Conservation (phyloP, 2,329 filamentous ascomycete genomes). For the Microcyclospora pomicola region DNA sequence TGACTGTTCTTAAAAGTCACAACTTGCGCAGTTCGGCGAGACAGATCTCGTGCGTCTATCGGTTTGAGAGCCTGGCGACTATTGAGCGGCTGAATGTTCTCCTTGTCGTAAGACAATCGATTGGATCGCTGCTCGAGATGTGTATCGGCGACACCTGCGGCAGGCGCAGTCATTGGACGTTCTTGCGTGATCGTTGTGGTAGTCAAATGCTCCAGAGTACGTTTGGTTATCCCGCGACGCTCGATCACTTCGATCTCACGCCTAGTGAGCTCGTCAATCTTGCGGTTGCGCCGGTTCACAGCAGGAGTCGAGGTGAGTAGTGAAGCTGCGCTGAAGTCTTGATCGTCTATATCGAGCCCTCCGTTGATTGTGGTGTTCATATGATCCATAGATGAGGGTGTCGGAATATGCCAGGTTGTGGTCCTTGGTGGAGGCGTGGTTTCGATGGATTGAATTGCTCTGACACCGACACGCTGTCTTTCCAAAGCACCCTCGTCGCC, state of each 20-base stretch:
- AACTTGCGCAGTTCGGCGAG: conserved; percentile 17
- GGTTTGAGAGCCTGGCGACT: conserved; percentile 17
- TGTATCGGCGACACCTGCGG: neutral
- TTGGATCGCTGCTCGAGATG: conserved; percentile 10
- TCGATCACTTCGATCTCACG: conserved; percentile 28
- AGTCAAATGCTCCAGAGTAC: conserved; percentile 2
- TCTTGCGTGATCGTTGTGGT: neutral
- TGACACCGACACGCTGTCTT: neutral
- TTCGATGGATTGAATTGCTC: conserved; percentile 25
- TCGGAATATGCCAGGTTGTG: conserved; percentile 1
- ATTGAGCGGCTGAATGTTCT: conserved; percentile 14
- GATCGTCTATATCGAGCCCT: conserved; percentile 20
- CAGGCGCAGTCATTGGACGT: conserved; percentile 1
- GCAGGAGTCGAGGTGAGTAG: conserved; percentile 36
- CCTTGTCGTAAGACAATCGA: conserved; percentile 13
- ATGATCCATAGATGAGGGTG: conserved; percentile 13
- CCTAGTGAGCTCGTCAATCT: conserved; percentile 30
- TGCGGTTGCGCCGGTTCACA: conserved; percentile 18
- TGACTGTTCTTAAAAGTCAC: conserved; percentile 11
- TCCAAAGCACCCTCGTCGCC: conserved; percentile 10
- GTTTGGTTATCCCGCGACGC: conserved; percentile 11
- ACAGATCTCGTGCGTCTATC: conserved; percentile 20
- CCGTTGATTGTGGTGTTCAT: conserved; percentile 14
- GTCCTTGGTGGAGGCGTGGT: conserved; percentile 24
- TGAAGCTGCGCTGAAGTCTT: conserved; percentile 33